These are phyloP conservation scores for Chlamydomonas sp. DNA, from an alignment of 139 green algal genomes.

Conservation along the genomic window DNA sequence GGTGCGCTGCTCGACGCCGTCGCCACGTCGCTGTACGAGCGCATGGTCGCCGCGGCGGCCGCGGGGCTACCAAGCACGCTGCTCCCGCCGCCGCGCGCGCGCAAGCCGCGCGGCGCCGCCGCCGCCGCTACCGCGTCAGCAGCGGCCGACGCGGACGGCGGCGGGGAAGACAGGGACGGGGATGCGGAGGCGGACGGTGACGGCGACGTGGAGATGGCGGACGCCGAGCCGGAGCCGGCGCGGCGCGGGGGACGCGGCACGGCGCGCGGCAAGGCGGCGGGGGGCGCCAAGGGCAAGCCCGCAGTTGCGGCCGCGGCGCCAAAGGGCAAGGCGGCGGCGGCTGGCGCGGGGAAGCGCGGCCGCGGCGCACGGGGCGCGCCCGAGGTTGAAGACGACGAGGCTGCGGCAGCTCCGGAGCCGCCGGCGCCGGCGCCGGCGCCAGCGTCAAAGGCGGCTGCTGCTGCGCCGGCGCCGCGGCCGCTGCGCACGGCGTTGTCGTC, in stretches of 20 bases:
- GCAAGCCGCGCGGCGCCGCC: neutral
- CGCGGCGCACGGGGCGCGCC: too few relatives aligned
- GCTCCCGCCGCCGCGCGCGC: too few relatives aligned
- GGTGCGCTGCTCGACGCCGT: slow-evolving; percentile 34
- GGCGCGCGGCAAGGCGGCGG: too few relatives aligned
- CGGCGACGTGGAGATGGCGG: neutral
- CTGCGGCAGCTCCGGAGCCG: neutral
- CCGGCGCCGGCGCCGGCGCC: too few relatives aligned
- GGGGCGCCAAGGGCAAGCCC: neutral
- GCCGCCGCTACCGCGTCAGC: slow-evolving; percentile 1
- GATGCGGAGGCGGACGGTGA: neutral
- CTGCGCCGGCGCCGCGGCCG: too few relatives aligned
- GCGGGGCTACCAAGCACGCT: too few relatives aligned
- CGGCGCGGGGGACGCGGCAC: too few relatives aligned
- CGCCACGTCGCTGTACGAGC: slow-evolving; percentile 31
- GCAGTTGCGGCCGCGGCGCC: neutral
- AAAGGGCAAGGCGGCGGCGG: too few relatives aligned
- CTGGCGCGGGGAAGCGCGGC: too few relatives aligned
- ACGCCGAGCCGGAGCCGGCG: too few relatives aligned
- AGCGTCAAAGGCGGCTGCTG: neutral
- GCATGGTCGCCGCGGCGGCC: slow-evolving; percentile 14
- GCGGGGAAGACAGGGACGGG: neutral
- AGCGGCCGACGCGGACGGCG: neutral
- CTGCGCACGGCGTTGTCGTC: too few relatives aligned
- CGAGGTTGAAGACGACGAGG: neutral